Conservation (phyloP, 306 rosid genomes). For the Psophocarpus tetragonolobus region DNA sequence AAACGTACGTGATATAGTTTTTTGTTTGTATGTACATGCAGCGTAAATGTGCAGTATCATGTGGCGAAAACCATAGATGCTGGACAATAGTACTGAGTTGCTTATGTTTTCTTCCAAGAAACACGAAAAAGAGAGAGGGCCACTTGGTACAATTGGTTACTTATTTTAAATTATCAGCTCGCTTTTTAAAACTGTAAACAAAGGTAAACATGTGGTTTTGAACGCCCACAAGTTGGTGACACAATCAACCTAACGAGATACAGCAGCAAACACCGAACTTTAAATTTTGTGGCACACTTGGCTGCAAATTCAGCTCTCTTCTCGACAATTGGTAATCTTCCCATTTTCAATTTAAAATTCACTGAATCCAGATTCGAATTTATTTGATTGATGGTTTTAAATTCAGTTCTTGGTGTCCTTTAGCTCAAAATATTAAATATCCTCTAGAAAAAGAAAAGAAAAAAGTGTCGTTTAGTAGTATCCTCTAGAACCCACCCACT, state of each 20-base stretch:
- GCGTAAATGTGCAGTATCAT: neutral
- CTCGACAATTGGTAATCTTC: neutral
- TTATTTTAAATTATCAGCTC: conserved; percentile 4
- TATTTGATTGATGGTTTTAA: neutral
- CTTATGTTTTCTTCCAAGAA: conserved; percentile 36
- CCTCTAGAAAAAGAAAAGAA: neutral
- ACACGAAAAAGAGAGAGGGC: conserved; percentile 23
- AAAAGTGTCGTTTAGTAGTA: neutral
- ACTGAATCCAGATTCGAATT: conserved; percentile 13
- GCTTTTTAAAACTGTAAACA: neutral
- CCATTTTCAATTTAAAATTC: neutral
- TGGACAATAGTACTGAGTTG: neutral
- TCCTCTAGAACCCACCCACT: neutral
- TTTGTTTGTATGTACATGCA: neutral
- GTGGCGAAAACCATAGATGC: neutral
- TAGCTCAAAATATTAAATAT: neutral
- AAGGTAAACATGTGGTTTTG: conserved; percentile 1
- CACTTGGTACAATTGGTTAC: conserved; percentile 15
- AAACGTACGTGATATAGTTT: neutral
- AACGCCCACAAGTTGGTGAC: neutral
- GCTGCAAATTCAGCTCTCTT: neutral
- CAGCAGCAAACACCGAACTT: conserved; percentile 25
- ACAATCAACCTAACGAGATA: conserved; percentile 24
- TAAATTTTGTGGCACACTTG: neutral
- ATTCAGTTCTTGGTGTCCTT: neutral